Conservation (phyloP, 2,329 filamentous ascomycete genomes). For the Rhytidhysteron rufulum region DNA sequence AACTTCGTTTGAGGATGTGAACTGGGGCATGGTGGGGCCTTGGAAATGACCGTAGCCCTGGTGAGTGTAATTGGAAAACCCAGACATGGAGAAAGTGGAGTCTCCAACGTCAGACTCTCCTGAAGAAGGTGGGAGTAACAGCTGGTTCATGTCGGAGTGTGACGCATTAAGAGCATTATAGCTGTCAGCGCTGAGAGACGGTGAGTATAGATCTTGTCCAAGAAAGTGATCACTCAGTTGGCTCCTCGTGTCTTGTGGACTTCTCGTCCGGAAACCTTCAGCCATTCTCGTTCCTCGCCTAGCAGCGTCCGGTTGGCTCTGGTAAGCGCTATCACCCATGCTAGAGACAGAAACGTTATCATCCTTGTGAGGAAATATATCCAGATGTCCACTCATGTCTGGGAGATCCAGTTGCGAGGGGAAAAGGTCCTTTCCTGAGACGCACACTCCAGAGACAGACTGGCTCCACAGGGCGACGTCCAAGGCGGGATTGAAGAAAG, state of each 20-base stretch:
- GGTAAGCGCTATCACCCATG: constrained; percentile 40
- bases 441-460: constrained; percentile 31
- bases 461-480: constrained; percentile 41
- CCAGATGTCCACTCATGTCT: constrained; percentile 29
- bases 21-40: constrained; percentile 19
- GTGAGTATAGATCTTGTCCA: constrained; percentile 31
- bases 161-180: constrained; percentile 28
- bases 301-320: constrained; percentile 37
- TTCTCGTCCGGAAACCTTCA: constrained; percentile 17
- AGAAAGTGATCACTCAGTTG: constrained; percentile 27
- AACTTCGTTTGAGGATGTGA: constrained; percentile 16
- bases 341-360: constrained; percentile 35
- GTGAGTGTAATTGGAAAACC: constrained; percentile 35
- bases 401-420: constrained; percentile 27
- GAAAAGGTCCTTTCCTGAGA: constrained; percentile 32
- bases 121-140: constrained; percentile 25
- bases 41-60: constrained; percentile 32
- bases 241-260: constrained; percentile 26
- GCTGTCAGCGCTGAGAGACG: constrained; percentile 33
- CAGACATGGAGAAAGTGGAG: constrained; percentile 18
- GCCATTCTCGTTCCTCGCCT: constrained; percentile 24
- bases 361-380: constrained; percentile 31
- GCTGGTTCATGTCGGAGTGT: constrained; percentile 30
- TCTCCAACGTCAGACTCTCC: constrained; percentile 30
- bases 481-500: constrained; percentile 24